These are phyloP conservation scores for Euphrasia confusa DNA, from an alignment of 257 asterid species.

Conservation along the genomic window DNA sequence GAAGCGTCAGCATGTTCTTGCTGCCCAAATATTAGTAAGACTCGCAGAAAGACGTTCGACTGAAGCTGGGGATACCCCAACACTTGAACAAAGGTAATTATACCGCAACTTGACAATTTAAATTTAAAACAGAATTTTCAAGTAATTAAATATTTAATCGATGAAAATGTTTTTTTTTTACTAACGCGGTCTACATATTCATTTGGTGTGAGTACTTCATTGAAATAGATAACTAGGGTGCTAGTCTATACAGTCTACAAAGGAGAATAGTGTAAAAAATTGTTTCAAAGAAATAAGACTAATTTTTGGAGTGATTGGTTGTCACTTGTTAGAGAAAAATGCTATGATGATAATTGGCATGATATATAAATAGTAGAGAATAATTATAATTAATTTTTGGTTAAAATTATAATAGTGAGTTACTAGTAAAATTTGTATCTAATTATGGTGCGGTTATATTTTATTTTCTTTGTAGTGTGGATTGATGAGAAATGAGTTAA, in stretches of 20 bases:
- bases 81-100: conserved; percentile 87
- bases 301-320: not conserved
- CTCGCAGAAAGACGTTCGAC: conserved; percentile 84
- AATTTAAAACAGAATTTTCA: too few relatives aligned
- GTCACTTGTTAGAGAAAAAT: not conserved
- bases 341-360: not conserved
- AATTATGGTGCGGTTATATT: too few relatives aligned
- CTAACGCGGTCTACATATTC: conserved; percentile 9
- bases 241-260: not conserved
- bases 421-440: too few relatives aligned
- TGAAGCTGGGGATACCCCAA: conserved; percentile 65
- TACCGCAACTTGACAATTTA: not conserved
- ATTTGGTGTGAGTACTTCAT: conserved; percentile 23
- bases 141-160: too few relatives aligned
- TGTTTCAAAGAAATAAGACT: too few relatives aligned
- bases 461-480: too few relatives aligned
- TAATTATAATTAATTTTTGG: too few relatives aligned
- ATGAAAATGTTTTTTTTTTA: not conserved
- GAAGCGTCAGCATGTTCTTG: conserved; percentile 89
- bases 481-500: too few relatives aligned
- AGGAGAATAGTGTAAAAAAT: too few relatives aligned
- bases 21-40: conserved; percentile 90
- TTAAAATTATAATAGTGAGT: too few relatives aligned
- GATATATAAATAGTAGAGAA: not conserved
- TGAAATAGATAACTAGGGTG: not conserved